phyloP scores from a whole-genome alignment of 768 basidiomycete genomes.

The Chiua virens region DNA sequence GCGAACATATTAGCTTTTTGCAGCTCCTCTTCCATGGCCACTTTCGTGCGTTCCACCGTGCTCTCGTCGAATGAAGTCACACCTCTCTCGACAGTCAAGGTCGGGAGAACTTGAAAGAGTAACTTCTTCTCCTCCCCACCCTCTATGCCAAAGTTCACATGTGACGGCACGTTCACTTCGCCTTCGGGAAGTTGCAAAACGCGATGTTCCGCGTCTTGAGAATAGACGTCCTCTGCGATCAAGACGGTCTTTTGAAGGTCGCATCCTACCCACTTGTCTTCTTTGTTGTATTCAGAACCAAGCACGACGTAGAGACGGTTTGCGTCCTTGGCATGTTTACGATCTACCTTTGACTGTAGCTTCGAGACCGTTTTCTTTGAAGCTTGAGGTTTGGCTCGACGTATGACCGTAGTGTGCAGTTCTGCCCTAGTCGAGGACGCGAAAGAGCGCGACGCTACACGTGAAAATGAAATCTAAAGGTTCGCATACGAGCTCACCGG shows the following conservation, averaged over 20 bases:
- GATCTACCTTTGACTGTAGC: conserved; percentile 46
- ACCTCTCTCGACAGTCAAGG: conserved; percentile 41
- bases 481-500: background rate
- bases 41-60: conserved; percentile 20
- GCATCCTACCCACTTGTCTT: conserved; percentile 64
- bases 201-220: conserved; percentile 19
- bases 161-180: conserved; percentile 46
- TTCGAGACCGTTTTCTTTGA: conserved; percentile 42
- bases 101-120: conserved; percentile 68
- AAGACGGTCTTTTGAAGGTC: conserved; percentile 66
- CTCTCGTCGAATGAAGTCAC: conserved; percentile 19
- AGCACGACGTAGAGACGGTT: conserved; percentile 67
- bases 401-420: conserved; percentile 51
- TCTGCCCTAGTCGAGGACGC: conserved; percentile 41
- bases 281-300: conserved; percentile 65
- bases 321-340: conserved; percentile 36
- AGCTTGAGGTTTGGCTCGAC: conserved; percentile 37
- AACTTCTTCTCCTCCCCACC: conserved; percentile 49
- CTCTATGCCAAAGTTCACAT: conserved; percentile 67
- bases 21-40: conserved; percentile 36
- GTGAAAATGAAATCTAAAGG: background rate
- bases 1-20: conserved; percentile 59
- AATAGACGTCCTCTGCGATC: conserved; percentile 47
- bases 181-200: conserved; percentile 35
- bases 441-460: conserved; percentile 37